Conservation (phyloP, 176 grass and related monocot species). For the Carex kokanica region DNA sequence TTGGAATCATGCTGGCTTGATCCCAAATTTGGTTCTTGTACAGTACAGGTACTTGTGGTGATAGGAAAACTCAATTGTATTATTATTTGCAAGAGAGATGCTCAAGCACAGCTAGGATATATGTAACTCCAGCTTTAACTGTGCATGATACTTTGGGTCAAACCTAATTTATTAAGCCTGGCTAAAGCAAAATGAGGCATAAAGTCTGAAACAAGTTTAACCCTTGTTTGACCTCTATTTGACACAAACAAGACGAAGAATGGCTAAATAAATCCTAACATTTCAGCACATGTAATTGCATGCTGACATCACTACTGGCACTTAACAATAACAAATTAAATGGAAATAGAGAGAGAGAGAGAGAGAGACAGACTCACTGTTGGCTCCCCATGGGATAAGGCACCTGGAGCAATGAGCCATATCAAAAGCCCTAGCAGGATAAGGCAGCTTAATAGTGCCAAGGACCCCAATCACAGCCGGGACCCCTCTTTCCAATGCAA, state of each 20-base stretch:
- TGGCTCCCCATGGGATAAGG: constrained; percentile 85
- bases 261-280: not conserved
- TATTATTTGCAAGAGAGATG: not conserved
- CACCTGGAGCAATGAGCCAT: constrained; percentile 99
- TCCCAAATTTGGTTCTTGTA: not conserved
- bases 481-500: constrained; percentile 94
- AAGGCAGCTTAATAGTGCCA: constrained; percentile 82
- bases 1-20: not conserved
- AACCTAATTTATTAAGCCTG: not conserved
- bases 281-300: not conserved
- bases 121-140: not conserved
- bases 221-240: not conserved
- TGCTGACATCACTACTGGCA: not conserved
- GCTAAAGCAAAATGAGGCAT: not conserved
- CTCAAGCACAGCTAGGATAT: not conserved
- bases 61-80: not conserved
- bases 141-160: not conserved
- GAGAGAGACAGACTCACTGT: constrained; percentile 42
- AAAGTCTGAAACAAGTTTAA: not conserved
- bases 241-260: not conserved
- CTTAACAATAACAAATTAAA: constrained; percentile 23
- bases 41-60: not conserved
- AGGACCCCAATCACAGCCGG: constrained; percentile 89
- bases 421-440: constrained; percentile 90
- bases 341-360: not conserved